Evolutionary conservation across 2,329 filamentous ascomycete species (phyloP).

Genomic region (Monosporascus sp.): DNA sequence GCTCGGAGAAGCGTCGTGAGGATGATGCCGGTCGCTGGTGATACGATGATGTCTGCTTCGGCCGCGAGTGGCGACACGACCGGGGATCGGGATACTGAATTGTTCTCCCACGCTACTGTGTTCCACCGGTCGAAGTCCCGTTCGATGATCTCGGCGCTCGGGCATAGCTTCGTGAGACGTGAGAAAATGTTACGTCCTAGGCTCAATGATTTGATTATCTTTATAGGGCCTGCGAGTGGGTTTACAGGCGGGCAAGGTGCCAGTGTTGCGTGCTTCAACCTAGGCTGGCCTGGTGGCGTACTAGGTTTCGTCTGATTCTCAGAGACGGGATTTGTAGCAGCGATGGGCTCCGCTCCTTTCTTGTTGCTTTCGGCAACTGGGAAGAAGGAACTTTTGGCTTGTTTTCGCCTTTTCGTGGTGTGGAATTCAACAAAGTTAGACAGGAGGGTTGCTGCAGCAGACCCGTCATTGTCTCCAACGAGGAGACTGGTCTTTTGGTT

Average conservation of each 20-base stretch:
- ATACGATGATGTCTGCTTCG: constrained; percentile 71
- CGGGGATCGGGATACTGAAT: constrained; percentile 28
- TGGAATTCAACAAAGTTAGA: constrained; percentile 23
- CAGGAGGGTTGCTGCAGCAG: constrained; percentile 20
- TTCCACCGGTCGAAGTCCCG: constrained; percentile 49
- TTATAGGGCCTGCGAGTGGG: constrained; percentile 7
- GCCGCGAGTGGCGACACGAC: constrained; percentile 34
- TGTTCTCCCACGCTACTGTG: constrained; percentile 28
- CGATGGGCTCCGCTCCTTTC: neutral
- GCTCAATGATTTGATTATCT: constrained; percentile 47
- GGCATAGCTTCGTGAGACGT: constrained; percentile 44
- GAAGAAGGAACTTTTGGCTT: constrained; percentile 22
- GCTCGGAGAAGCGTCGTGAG: constrained; percentile 67
- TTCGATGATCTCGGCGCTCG: constrained; percentile 51
- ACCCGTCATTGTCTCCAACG: constrained; percentile 14
- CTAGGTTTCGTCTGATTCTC: neutral
- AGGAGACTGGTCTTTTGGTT: constrained; percentile 11
- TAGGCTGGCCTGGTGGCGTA: neutral
- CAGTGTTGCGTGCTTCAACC: neutral
- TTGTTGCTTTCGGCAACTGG: neutral
- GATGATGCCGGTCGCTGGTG: constrained; percentile 64
- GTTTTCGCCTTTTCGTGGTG: constrained; percentile 22
- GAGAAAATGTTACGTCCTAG: constrained; percentile 44
- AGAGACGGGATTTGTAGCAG: neutral
- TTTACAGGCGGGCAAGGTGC: constrained; percentile 15